These are phyloP conservation scores for Suhomyces canberraensis DNA, from an alignment of 805 yeast genomes.

Conservation along the genomic window DNA sequence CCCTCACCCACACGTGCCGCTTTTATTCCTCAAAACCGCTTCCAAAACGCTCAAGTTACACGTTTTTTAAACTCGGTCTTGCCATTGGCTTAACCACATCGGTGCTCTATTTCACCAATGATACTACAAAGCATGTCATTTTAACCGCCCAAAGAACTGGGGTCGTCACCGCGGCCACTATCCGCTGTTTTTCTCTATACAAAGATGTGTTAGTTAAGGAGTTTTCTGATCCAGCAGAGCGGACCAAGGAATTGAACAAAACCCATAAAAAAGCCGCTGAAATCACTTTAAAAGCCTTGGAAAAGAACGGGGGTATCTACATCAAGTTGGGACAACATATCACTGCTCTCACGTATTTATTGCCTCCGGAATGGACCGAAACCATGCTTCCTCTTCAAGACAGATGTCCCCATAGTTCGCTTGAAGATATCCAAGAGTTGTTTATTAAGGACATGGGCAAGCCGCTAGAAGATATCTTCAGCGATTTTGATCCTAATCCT, in stretches of 20 bases:
- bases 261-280: constrained; percentile 78
- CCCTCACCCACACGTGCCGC: no score
- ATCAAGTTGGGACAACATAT: constrained; percentile 95
- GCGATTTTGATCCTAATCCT: constrained; percentile 65
- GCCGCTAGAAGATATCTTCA: constrained; percentile 59
- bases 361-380: constrained; percentile 93
- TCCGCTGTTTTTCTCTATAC: constrained; percentile 71
- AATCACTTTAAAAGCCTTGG: constrained; percentile 75
- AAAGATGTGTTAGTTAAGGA: constrained; percentile 48
- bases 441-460: constrained; percentile 64
- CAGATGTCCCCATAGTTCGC: constrained; percentile 76
- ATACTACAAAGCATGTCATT: constrained; percentile 30
- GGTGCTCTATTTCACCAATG: constrained; percentile 35
- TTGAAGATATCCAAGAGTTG: constrained; percentile 66
- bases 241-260: constrained; percentile 49
- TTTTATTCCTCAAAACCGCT: no score
- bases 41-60: no score
- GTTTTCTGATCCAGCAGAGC: constrained; percentile 42
- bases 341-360: constrained; percentile 83
- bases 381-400: constrained; percentile 93
- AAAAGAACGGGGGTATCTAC: constrained; percentile 85
- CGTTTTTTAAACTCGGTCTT: constrained; percentile 20
- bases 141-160: constrained; percentile 50
- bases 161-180: constrained; percentile 66
- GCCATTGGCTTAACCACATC: constrained; percentile 29